Evolutionary conservation across 129 eudicot genomes (phyloP), one percentile per base, ranked within the genome.

Genomic region (Pittosporum tobira): DNA sequence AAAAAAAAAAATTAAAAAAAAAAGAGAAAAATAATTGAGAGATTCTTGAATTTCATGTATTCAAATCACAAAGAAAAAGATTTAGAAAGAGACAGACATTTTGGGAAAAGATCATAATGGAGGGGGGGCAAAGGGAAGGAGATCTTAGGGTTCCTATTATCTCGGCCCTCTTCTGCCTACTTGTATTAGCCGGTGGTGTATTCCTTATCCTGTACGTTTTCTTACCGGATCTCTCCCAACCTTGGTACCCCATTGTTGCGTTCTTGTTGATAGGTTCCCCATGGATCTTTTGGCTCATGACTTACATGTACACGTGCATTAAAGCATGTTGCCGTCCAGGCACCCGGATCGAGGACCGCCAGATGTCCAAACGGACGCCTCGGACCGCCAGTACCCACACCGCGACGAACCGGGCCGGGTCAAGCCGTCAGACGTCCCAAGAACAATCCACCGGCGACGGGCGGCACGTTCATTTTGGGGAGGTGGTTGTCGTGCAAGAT

Each of bases 221-320:
- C 56, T 60, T 69, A 2, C 86, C 88, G 5, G 42, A 28, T 30
- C 7, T 42, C 9, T 73, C 89, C 4, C 65, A 68, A 44, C 84
- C 95, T 13, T 85, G 88, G 88, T 85, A 52, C 62, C 85, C 88
- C 0, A 37, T 54, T 13, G 64, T 66, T 5, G 83, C 89, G 20
- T 62, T 81, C 16, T 26, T 73, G 19, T 63, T 85, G 36, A 81
- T 85, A 1, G 89, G 81, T 45, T 63, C 76, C 0, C 95, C 95
- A 4, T 85, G 89, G 89, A 56, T 79, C 13, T 85, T 85, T 67
- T 85, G 95, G 95, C 34, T 85, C 49, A 36, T 79, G 14, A 81
- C 86, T 19, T 85, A 81, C 67, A 25, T 81, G 36, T 85, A 85
- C 73, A 65, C 89, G 6, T 81, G 83, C 69, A 56, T 68, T 28